These are phyloP conservation scores for Nosema muscidifuracis DNA, from an alignment of 371 early-diverging fungal genomes.

Conservation along the genomic window DNA sequence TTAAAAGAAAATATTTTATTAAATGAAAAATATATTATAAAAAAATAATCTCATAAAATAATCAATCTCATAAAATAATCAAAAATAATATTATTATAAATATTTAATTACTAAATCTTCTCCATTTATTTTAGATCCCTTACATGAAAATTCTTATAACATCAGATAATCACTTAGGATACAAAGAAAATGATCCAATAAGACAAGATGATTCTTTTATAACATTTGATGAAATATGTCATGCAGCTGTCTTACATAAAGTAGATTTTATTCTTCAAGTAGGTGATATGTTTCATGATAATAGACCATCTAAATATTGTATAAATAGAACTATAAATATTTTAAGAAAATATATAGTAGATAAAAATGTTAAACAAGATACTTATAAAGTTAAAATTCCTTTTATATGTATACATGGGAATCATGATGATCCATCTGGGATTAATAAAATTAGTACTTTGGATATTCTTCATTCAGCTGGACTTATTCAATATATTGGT, in stretches of 20 bases:
- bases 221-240: slow-evolving; percentile 84
- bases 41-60: too few species aligned
- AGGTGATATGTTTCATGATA: slow-evolving; percentile 95
- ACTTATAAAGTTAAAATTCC: slow-evolving; percentile 66
- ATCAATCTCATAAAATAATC: too few species aligned
- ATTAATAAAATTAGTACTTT: slow-evolving; percentile 69
- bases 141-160: slow-evolving; percentile 57
- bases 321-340: slow-evolving; percentile 71
- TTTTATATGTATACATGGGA: slow-evolving; percentile 91
- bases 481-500: slow-evolving; percentile 91
- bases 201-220: slow-evolving; percentile 79
- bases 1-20: too few species aligned
- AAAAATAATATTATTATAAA: not conserved
- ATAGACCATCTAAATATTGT: slow-evolving; percentile 77
- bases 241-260: slow-evolving; percentile 68
- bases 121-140: not conserved
- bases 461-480: slow-evolving; percentile 73
- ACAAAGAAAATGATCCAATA: slow-evolving; percentile 80
- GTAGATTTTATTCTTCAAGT: slow-evolving; percentile 86
- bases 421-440: slow-evolving; percentile 95
- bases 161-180: slow-evolving; percentile 93
- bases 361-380: slow-evolving; percentile 55
- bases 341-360: slow-evolving; percentile 73
- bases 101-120: not conserved
- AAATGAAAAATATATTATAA: too few species aligned